Evolutionary conservation across 345 rosid genomes (phyloP), one percentile per base, ranked within the genome.

Genomic region (Salix purpurea): DNA sequence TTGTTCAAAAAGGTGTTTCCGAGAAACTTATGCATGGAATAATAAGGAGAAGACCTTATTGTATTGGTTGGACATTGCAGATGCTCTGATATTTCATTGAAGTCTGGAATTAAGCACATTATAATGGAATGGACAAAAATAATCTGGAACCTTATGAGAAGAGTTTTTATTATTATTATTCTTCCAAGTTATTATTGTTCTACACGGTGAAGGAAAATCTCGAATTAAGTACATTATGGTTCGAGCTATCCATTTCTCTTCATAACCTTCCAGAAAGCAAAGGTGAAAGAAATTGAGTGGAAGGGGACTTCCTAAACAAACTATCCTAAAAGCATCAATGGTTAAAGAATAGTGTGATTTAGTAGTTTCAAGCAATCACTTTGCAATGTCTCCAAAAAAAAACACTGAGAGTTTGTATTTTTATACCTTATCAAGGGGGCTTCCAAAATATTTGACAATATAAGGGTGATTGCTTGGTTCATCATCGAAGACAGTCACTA

Each of bases 381-480:
- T n/a, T 8, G 62, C n/a, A 21, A 56, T 21, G 8, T 56, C n/a
- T 56, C 62, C n/a, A 56, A n/a, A 56, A n/a, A 56, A 24, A 10
- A 71, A 1, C 13, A 61, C 21, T 21, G 24, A 74, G 26, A 65
- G 2, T 37, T 4, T 18, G 52, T 52, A 15, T 2, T 30, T 16
- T 2, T 14, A 39, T 69, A 93, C 99, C 99, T 96, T 96, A 2
- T 90, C 87, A 80, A 87, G 84, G 32, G 84, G 85, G 83, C 83
- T 90, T 68, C 89, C 89, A 78, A 89, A 96, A 87, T 89, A 96
- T 83, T 96, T 93, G 77, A 85, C 54, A 77, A 96, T 92, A 70
- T 79, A 92, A 34, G 95, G 97, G 76, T 89, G 98, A 83, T 88
- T 91, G 88, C 26, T 83, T 40, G 91, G 91, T 69, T 96, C 99